Evolutionary conservation across 345 rosid species (phyloP).

Genomic region (Salix purpurea): DNA sequence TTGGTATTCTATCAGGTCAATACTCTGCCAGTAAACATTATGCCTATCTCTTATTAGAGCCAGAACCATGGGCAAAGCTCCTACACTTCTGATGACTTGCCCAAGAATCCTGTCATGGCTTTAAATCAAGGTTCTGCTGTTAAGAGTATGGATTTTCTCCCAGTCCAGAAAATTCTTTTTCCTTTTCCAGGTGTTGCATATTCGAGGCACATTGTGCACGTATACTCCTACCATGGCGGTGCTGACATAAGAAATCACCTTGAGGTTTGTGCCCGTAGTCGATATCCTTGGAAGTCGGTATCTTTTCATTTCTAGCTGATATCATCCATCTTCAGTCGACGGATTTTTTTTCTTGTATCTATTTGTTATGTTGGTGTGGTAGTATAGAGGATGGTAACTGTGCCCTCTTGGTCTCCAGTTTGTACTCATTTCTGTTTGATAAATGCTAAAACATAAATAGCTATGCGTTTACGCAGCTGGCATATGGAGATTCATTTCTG

Average conservation of each 20-base stretch:
- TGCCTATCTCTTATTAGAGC: slow-evolving; percentile 58
- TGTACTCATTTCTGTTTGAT: not conserved
- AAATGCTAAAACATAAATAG: not conserved
- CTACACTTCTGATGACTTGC: slow-evolving; percentile 72
- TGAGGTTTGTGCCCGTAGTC: slow-evolving; percentile 55
- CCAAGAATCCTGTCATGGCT: slow-evolving; percentile 54
- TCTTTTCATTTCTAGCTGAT: not conserved
- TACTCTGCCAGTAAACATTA: slow-evolving; percentile 60
- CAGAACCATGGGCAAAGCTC: slow-evolving; percentile 75
- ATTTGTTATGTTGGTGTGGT: slow-evolving; percentile 23
- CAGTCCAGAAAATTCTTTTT: slow-evolving; percentile 51
- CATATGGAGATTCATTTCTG: not conserved
- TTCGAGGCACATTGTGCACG: slow-evolving; percentile 71
- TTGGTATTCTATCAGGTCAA: slow-evolving; percentile 39
- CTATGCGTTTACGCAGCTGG: not conserved
- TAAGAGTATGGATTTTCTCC: slow-evolving; percentile 91
- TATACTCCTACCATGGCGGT: slow-evolving; percentile 60
- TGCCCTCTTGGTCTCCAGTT: not conserved
- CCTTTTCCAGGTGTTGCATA: slow-evolving; percentile 68
- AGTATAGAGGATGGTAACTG: slow-evolving; percentile 14
- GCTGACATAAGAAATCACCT: slow-evolving; percentile 58
- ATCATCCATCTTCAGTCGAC: not conserved
- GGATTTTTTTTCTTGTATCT: not conserved
- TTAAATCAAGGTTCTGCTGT: slow-evolving; percentile 66
- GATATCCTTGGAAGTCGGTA: not conserved